Base-by-base conservation (phyloP, 441 rosid genomes). In the Jatropha multifida region DNA sequence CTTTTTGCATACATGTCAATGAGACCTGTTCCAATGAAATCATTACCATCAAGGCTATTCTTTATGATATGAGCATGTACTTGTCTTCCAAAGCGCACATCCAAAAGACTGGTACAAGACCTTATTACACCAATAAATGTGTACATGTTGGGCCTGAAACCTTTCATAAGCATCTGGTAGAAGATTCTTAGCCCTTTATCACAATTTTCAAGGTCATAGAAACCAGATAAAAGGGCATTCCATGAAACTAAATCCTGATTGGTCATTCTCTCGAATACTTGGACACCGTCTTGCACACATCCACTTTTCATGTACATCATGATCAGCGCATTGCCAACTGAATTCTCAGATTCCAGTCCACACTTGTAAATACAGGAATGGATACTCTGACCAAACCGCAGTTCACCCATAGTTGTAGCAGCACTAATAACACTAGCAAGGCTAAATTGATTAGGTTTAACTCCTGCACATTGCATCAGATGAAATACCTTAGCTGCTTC, bases 1-100 rank as follows among this genome's bases (percentile, higher is more conserved):
- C 59, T 59, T 78, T 83, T 86, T 26, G 82, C 82, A 61, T 86
- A 88, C 85, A 85, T 79, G 76, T 82, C 83, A 81, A 86, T 75
- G 5, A 88, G 89, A 71, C 86, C 81, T 27, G 85, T 83, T 78
- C 83, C 83, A 38, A 86, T 85, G 72, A 79, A 81, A 65, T 70
- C 78, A 72, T 82, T 68, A 67, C 71, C 75, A 49, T 78, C 74
- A 15, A 83, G 74, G 71, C 81, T 63, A 69, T 81, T 74, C 70
- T 88, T 88, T 66, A 86, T 68, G 41, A 83, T 68, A 69, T 79
- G 86, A 44, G 81, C 75, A 71, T 88, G 88, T 12, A 86, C 81
- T 81, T 86, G 91, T 76, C 73, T 83, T 26, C 89, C 89, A 55
- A 83, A 76, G 46, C 54, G 52, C 32, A 79, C 49, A 80, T 84